Evolutionary conservation across 768 basidiomycete genomes (phyloP), one percentile per base, ranked within the genome.

Genomic region (Boletellus ananas): DNA sequence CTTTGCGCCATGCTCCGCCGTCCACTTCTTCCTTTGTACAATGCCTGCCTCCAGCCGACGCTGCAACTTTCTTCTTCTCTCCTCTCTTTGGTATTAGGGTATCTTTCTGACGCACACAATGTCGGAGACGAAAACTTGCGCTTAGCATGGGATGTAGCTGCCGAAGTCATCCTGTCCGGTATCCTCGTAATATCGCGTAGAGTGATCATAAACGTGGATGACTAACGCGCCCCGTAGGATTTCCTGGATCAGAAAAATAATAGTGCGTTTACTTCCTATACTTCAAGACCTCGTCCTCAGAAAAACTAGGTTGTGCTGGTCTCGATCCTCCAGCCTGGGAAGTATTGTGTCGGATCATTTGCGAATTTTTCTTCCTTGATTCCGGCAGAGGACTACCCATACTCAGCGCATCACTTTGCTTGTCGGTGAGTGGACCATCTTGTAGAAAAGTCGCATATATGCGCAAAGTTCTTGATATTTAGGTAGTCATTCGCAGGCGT

Each of bases 101-200:
- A 73, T 45, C 55, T 78, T 20, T 50, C 64, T 14, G 52, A 69
- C n/a, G 54, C 63, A 29, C 39, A 63, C 29, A 54, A 57, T 38
- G 13, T 40, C 11, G 46, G 46, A 29, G 57, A 69, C 39, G 52
- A 58, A 21, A 55, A 45, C 9, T 50, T 63, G 45, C 57, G 60
- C 37, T 51, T 43, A 5, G 50, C 60, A 3, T 84, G 82, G 81
- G 78, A 81, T 61, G 53, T 49, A 12, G 65, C 75, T 11, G 72
- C 76, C 31, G 57, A 72, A 25, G 69, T 74, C 10, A 51, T 83
- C n/a, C 57, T 85, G 18, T 79, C 82, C 4, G 81, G 83, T 3
- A 52, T 81, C 31, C 59, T 80, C 51, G 79, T 80, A 56, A 56
- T 72, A 55, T 23, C 16, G 35, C 33, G 18, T 8, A 42, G 27